Evolutionary conservation across 768 basidiomycete genomes (phyloP).

Genomic region (Roridomyces roridus): DNA sequence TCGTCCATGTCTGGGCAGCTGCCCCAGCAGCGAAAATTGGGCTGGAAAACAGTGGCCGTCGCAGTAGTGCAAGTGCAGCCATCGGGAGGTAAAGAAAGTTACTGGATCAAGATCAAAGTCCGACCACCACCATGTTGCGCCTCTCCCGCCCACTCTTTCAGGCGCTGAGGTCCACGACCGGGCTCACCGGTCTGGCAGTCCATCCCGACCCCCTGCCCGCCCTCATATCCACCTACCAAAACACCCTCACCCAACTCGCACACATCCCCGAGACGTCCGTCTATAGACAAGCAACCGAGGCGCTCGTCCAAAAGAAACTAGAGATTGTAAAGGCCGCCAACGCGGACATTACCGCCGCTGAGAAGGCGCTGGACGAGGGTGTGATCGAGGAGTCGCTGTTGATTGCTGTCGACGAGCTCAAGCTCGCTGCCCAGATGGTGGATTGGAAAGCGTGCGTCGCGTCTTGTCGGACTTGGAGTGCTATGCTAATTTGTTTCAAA

Average conservation of each 20-base stretch:
- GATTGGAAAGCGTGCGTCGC: constrained; percentile 93
- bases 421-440: constrained; percentile 80
- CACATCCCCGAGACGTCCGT: constrained; percentile 82
- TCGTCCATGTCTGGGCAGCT: constrained; percentile 37
- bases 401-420: constrained; percentile 83
- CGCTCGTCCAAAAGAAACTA: constrained; percentile 82
- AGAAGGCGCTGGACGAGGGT: constrained; percentile 81
- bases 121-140: constrained; percentile 70
- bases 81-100: constrained; percentile 34
- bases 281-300: constrained; percentile 89
- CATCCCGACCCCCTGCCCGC: constrained; percentile 86
- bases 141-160: constrained; percentile 74
- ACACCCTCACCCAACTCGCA: constrained; percentile 73
- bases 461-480: constrained; percentile 1
- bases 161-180: constrained; percentile 80
- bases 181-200: constrained; percentile 82
- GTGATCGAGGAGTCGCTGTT: constrained; percentile 87
- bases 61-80: constrained; percentile 33
- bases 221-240: constrained; percentile 75
- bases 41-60: constrained; percentile 15
- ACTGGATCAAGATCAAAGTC: constrained; percentile 40
- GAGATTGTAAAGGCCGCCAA: constrained; percentile 71
- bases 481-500: constrained; percentile 11
- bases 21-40: constrained; percentile 24
- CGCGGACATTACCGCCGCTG: constrained; percentile 69